Evolutionary conservation across 768 basidiomycete species (phyloP), one percentile per base, ranked within the genome.

Genomic region (Megacollybia marginata): DNA sequence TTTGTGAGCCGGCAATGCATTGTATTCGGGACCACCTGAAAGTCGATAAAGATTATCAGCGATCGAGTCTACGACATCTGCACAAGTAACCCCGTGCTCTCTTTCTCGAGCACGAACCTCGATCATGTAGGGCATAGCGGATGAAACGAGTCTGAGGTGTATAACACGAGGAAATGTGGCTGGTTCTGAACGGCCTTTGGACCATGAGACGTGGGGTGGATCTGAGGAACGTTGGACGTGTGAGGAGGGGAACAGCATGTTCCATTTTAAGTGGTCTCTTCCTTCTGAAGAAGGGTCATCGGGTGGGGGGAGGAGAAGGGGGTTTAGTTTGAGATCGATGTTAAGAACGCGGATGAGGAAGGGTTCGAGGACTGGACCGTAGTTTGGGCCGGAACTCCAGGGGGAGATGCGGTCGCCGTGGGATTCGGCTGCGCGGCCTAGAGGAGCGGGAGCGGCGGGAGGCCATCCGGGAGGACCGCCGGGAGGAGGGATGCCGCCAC

Each of bases 301-400:
- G 52, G 63, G 67, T 38, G 58, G 59, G 16, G 82, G 80, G 0
- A 64, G 57, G 13, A 88, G 67, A 20, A 88, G 70, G 0, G 87
- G 85, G 58, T 89, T 88, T 33, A 89, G 50, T 43, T 65, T 62
- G 5, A 82, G 54, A 6, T 55, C 53, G 1, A 78, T 79, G 0
- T 66, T 56, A 9, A 86, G 74, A 20, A 78, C 65, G 46, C 69
- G 71, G 15, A 73, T 62, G 16, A 83, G 60, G 54, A 83, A 76
- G 0, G 86, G 79, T 10, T 77, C 75, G 3, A 90, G 69, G 9
- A 88, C 85, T 2, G 88, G 85, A 0, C 84, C 82, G 59, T 89
- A 82, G 83, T 62, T 34, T 46, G 23, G 23, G 23, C 23, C 35
- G 55, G 50, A 34, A 52, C 46, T 54, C 48, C 18, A 48, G 55